A percentile compares a stretch with the other conserved stretches of the same genome.
Conservation (phyloP, 805 yeast species). For the Teunomyces tritomae region DNA sequence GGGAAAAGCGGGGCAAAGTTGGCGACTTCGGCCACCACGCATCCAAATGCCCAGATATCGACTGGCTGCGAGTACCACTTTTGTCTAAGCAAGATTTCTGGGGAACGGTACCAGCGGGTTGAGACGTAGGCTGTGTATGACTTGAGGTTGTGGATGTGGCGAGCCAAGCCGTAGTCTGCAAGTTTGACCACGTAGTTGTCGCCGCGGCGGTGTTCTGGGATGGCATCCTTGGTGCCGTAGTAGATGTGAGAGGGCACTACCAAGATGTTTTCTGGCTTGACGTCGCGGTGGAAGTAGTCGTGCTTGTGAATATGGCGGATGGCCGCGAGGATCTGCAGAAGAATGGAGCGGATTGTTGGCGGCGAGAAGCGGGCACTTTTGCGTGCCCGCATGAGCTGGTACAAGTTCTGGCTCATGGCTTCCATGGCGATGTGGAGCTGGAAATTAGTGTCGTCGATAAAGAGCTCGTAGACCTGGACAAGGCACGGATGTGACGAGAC, state of each 20-base stretch:
- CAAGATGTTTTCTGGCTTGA: constrained; percentile 90
- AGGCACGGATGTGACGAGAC: constrained; percentile 71
- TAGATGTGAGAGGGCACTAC: constrained; percentile 57
- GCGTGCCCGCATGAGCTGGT: constrained; percentile 70
- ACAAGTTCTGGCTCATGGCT: constrained; percentile 76
- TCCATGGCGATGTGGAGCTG: constrained; percentile 86
- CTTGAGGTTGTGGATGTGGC: constrained; percentile 50
- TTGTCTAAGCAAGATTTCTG: constrained; percentile 70
- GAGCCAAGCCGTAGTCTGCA: constrained; percentile 79
- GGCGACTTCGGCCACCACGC: constrained; percentile 71
- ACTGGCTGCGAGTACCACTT: constrained; percentile 63
- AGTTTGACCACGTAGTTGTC: constrained; percentile 63
- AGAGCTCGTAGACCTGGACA: constrained; percentile 74
- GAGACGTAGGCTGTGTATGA: constrained; percentile 76
- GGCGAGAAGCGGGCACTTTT: constrained; percentile 52
- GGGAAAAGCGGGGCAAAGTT: constrained; percentile 79
- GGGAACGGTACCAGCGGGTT: constrained; percentile 85
- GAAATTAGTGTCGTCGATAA: constrained; percentile 59
- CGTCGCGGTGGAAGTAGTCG: constrained; percentile 79
- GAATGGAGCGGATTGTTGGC: constrained; percentile 59
- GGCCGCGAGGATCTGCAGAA: constrained; percentile 72
- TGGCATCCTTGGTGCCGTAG: constrained; percentile 40
- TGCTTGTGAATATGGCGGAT: constrained; percentile 74
- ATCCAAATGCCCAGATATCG: constrained; percentile 86
- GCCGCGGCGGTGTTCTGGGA: constrained; percentile 39